Percentiles rank a stretch among this genome's conserved stretches.
These are phyloP conservation scores for Phialophora chinensis DNA, from an alignment of 2,329 filamentous ascomycete genomes.

Conservation along the genomic window DNA sequence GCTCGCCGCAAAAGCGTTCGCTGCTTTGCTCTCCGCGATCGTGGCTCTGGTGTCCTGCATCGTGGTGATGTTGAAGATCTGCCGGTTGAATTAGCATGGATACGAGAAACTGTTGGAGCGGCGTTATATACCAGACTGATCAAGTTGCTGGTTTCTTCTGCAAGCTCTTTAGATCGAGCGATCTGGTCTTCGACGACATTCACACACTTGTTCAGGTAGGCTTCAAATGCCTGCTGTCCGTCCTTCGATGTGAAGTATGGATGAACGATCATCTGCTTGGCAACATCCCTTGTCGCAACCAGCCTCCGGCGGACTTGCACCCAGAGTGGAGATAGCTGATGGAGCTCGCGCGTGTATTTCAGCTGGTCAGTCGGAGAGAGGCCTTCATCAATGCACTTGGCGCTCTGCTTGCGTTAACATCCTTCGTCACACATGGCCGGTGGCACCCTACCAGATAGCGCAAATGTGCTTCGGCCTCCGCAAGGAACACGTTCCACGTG, in stretches of 20 bases:
- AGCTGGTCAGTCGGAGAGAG: slow-evolving; percentile 1
- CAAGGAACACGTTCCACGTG: background rate
- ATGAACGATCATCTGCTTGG: background rate
- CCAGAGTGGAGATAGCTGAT: slow-evolving; percentile 2
- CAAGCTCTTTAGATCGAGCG: background rate
- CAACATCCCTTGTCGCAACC: background rate
- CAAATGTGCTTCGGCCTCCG: background rate
- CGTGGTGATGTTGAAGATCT: slow-evolving; percentile 3
- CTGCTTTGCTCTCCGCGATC: slow-evolving; percentile 2
- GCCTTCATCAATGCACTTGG: background rate
- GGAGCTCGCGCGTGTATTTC: slow-evolving; percentile 5
- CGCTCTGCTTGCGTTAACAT: background rate
- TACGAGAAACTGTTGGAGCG: background rate
- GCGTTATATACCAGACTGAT: background rate
- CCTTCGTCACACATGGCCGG: background rate
- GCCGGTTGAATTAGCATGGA: background rate
- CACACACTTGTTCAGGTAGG: background rate
- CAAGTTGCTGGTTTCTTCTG: slow-evolving; percentile 3
- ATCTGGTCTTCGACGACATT: slow-evolving; percentile 3
- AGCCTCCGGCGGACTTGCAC: slow-evolving; percentile 3
- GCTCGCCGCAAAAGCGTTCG: slow-evolving; percentile 1
- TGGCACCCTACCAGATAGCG: background rate
- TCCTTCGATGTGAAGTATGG: background rate
- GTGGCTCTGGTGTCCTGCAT: slow-evolving; percentile 9
- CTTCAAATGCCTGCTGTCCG: background rate